phyloP scores from a whole-genome alignment of 2,329 filamentous ascomycete species.

The Fonsecaea monophora region DNA sequence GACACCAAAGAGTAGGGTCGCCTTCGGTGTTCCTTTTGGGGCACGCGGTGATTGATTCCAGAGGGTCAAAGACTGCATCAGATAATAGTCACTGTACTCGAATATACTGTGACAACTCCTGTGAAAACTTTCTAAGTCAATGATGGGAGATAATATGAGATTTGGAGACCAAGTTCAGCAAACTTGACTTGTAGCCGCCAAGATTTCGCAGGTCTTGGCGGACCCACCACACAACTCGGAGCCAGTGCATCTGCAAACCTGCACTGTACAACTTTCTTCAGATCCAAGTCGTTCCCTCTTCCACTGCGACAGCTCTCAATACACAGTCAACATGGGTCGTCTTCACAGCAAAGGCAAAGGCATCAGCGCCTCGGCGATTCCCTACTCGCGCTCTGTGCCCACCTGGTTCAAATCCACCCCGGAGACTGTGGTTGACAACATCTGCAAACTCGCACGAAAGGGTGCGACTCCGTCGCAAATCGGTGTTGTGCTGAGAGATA shows the following conservation, averaged over 20 bases:
- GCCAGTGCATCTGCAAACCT: conserved; percentile 1
- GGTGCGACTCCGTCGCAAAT: conserved; percentile 98
- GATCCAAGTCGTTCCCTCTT: conserved; percentile 7
- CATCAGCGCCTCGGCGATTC: conserved; percentile 93
- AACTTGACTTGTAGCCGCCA: conserved; percentile 5
- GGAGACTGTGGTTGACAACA: conserved; percentile 98
- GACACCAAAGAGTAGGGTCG: not conserved
- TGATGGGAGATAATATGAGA: not conserved
- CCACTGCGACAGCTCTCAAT: conserved; percentile 27
- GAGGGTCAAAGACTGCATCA: not conserved
- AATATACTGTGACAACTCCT: not conserved
- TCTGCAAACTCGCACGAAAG: conserved; percentile 99
- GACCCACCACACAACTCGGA: conserved; percentile 14
- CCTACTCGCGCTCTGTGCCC: conserved; percentile 91
- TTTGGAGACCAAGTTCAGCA: not conserved
- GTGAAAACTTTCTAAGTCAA: not conserved
- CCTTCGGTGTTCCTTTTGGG: not conserved
- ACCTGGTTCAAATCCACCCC: conserved; percentile 99
- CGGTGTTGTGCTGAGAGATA: conserved; percentile 97
- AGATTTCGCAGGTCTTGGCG: conserved; percentile 19
- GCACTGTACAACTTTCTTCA: conserved; percentile 5
- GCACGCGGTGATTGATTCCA: not conserved
- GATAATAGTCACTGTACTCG: not conserved
- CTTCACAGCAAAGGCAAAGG: conserved; percentile 99
- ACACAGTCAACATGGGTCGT: conserved; percentile 74